phyloP scores from a whole-genome alignment of 2,329 filamentous ascomycete species.

The Penicillium sp. region DNA sequence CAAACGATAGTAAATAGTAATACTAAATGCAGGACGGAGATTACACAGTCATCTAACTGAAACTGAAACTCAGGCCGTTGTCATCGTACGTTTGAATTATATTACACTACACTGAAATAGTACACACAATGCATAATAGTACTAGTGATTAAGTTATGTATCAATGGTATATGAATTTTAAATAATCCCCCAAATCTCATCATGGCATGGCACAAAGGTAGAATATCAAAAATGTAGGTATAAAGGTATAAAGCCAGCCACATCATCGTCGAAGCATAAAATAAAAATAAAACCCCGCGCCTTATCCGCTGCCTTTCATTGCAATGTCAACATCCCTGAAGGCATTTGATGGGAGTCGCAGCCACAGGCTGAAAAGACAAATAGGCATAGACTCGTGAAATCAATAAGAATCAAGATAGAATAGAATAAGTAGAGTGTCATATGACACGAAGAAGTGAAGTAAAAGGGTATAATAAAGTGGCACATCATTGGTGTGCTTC shows the following conservation, averaged over 20 bases:
- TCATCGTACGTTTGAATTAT: neutral
- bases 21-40: no score
- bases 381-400: conserved; percentile 31
- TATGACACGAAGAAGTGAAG: conserved; percentile 17
- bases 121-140: neutral
- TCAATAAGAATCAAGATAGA: conserved; percentile 21
- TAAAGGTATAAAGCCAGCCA: conserved; percentile 14
- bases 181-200: conserved; percentile 4
- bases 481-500: conserved; percentile 15
- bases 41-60: no score
- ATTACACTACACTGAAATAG: no score
- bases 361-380: conserved; percentile 19
- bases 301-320: conserved; percentile 11
- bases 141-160: neutral
- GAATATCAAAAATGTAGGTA: conserved; percentile 2
- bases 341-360: conserved; percentile 9
- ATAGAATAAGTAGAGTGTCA: neutral
- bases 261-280: conserved; percentile 8
- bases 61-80: no score
- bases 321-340: conserved; percentile 4
- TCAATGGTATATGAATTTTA: neutral
- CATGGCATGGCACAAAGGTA: conserved; percentile 11
- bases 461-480: conserved; percentile 11
- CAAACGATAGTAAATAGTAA: no score
- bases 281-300: conserved; percentile 12